These are phyloP conservation scores for Pseudognaphalium luteoalbum DNA, from an alignment of 129 eudicot genomes.

Conservation along the genomic window DNA sequence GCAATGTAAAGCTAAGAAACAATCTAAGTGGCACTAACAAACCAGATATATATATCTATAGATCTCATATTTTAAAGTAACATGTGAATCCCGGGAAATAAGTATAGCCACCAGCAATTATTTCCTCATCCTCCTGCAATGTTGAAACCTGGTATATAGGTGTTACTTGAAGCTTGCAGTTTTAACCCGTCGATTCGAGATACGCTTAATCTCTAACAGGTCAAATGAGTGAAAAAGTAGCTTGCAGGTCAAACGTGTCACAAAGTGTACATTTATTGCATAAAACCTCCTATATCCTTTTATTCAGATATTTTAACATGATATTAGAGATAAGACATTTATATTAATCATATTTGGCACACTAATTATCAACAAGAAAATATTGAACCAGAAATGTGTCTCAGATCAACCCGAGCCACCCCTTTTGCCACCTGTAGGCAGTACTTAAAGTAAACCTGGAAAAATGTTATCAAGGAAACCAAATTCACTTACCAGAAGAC, in stretches of 20 bases:
- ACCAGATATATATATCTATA: not conserved
- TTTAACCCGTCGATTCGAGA: not conserved
- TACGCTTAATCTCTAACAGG: not conserved
- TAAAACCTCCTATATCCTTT: not conserved
- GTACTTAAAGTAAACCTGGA: not conserved
- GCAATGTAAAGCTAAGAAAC: not conserved
- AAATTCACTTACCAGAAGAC: conserved; percentile 69
- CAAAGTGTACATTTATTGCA: not conserved
- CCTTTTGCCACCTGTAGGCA: not conserved
- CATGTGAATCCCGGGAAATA: not conserved
- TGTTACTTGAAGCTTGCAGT: not conserved
- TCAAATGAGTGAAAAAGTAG: not conserved
- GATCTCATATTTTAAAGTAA: not conserved
- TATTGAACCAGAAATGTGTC: not conserved
- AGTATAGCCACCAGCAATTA: not conserved
- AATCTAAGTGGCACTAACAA: not conserved
- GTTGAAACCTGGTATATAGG: not conserved
- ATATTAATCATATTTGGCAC: not conserved
- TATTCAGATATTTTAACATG: no score
- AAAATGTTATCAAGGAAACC: not conserved
- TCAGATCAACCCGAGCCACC: no score
- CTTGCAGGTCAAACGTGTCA: not conserved
- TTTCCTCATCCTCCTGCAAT: not conserved
- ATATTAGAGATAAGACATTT: not conserved
- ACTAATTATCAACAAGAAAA: not conserved